Evolutionary conservation across 495 filamentous ascomycete species (phyloP).

Genomic region (Cryomyces minteri): DNA sequence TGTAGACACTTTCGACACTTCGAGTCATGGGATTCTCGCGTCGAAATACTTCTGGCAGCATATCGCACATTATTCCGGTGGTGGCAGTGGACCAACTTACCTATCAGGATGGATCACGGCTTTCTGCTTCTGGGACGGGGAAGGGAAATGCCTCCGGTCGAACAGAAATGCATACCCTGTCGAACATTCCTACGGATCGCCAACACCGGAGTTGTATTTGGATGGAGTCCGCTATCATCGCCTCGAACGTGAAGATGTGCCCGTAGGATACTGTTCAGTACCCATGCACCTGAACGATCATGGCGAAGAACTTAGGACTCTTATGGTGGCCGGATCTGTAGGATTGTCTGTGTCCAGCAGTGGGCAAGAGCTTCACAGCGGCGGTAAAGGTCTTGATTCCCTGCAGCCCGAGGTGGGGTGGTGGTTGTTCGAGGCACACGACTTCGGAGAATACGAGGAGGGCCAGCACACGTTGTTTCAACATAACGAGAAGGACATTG

Average conservation of each 20-base stretch:
- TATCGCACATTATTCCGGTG: conserved; percentile 8
- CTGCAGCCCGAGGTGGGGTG: conserved; percentile 18
- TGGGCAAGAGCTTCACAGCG: conserved; percentile 1
- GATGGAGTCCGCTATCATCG: conserved; percentile 9
- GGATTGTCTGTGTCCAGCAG: conserved; percentile 13
- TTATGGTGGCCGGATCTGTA: conserved; percentile 20
- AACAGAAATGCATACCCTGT: not conserved
- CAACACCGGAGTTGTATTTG: not conserved
- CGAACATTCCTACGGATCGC: not conserved
- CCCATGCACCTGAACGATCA: conserved; percentile 16
- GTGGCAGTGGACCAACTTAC: conserved; percentile 13
- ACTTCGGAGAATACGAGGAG: too few relatives aligned
- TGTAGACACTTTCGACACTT: conserved; percentile 7
- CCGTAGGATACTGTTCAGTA: conserved; percentile 12
- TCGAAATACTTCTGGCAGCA: conserved; percentile 23
- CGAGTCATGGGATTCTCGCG: not conserved
- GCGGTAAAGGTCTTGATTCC: conserved; percentile 10
- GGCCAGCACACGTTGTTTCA: too few relatives aligned
- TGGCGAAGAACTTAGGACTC: conserved; percentile 7
- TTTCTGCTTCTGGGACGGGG: conserved; percentile 27
- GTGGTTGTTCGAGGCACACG: conserved; percentile 14
- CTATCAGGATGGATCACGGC: conserved; percentile 29
- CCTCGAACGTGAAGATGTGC: conserved; percentile 9
- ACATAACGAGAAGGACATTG: too few relatives aligned
- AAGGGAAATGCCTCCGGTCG: conserved; percentile 13